Evolutionary conservation across 108 stramenopile genomes (phyloP).

Genomic region (Cylindrotheca fusiformis): DNA sequence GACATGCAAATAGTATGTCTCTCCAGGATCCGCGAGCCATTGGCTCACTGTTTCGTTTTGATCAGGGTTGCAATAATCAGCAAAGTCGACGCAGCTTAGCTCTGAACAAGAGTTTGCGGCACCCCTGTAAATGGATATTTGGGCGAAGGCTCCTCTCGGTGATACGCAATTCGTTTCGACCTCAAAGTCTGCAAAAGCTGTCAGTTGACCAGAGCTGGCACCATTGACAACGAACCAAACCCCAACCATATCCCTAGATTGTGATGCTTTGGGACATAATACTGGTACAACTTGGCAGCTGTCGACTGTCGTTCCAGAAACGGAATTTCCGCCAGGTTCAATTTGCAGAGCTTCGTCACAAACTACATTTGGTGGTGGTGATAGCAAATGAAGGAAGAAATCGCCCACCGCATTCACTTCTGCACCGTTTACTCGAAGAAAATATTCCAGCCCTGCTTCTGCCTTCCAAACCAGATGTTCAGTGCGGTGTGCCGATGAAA

Average conservation of each 20-base stretch:
- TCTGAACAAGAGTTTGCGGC: not conserved
- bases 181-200: not conserved
- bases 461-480: slow-evolving; percentile 6
- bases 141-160: not conserved
- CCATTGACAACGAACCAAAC: slow-evolving; percentile 21
- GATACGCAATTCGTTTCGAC: not conserved
- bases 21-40: slow-evolving; percentile 14
- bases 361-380: slow-evolving; percentile 5
- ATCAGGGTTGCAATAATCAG: not conserved
- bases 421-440: not conserved
- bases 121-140: slow-evolving; percentile 4
- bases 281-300: slow-evolving; percentile 6
- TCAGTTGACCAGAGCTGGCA: not conserved
- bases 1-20: slow-evolving; percentile 10
- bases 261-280: not conserved
- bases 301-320: slow-evolving; percentile 10
- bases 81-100: slow-evolving; percentile 3
- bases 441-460: slow-evolving; percentile 4
- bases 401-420: slow-evolving; percentile 6
- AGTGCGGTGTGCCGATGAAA: not conserved
- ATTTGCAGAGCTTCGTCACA: slow-evolving; percentile 13
- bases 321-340: not conserved
- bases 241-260: slow-evolving; percentile 2
- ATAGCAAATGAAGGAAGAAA: slow-evolving; percentile 2
- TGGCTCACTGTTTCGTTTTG: slow-evolving; percentile 2